A percentile compares a stretch with the other conserved stretches of the same genome.
Conservation (phyloP, 805 yeast species). For the Metschnikowia corniflorae region DNA sequence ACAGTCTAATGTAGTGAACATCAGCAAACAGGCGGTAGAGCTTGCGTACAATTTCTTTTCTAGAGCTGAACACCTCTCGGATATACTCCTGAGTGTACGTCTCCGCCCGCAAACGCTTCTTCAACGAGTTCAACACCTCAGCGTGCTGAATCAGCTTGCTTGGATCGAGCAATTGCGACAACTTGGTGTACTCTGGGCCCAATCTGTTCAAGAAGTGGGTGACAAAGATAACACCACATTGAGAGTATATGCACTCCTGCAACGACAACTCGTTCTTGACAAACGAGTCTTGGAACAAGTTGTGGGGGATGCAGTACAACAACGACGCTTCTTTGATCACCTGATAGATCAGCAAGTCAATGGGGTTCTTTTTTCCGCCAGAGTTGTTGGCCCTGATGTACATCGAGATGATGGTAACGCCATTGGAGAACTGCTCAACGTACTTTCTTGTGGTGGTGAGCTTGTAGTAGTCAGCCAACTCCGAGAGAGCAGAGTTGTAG, state of each 20-base stretch:
- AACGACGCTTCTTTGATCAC: constrained; percentile 92
- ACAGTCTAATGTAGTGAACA: constrained; percentile 72
- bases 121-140: constrained; percentile 75
- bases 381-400: constrained; percentile 51
- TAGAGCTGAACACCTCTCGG: constrained; percentile 66
- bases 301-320: constrained; percentile 86
- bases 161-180: constrained; percentile 61
- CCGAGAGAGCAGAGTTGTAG: constrained; percentile 81
- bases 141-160: constrained; percentile 60
- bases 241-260: constrained; percentile 93
- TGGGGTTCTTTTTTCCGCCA: constrained; percentile 37
- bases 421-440: constrained; percentile 90
- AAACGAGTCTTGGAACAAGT: constrained; percentile 71
- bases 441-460: constrained; percentile 83
- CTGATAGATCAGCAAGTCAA: constrained; percentile 80
- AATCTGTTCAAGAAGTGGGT: constrained; percentile 92
- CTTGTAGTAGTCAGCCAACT: constrained; percentile 85
- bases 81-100: constrained; percentile 87
- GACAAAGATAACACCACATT: constrained; percentile 86
- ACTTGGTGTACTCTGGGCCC: constrained; percentile 81
- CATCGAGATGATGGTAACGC: constrained; percentile 80
- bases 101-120: constrained; percentile 87
- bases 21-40: constrained; percentile 90
- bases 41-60: constrained; percentile 71
- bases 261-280: constrained; percentile 76